Conservation (phyloP, 306 rosid species). For the Ziziphus jujuba region DNA sequence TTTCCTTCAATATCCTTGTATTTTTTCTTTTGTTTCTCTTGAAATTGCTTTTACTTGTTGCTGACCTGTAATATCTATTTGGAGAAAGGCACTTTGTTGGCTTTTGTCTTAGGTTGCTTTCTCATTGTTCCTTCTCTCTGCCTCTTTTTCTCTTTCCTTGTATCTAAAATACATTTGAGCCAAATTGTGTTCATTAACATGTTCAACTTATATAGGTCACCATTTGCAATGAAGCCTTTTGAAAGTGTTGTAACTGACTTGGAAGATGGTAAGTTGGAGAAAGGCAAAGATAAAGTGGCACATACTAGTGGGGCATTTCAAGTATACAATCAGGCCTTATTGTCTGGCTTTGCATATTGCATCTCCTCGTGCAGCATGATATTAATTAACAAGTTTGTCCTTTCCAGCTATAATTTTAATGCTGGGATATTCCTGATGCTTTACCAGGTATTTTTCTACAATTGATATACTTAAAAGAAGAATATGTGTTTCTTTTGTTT, state of each 20-base stretch:
- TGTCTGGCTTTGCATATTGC: conserved; percentile 92
- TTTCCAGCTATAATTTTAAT: conserved; percentile 83
- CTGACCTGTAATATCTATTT: neutral
- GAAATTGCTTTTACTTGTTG: neutral
- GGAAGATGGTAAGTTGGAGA: conserved; percentile 69
- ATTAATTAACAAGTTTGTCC: conserved; percentile 82
- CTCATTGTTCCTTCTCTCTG: conserved; percentile 2
- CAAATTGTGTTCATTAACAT: neutral
- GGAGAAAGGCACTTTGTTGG: neutral
- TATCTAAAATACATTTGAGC: neutral
- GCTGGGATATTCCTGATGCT: conserved; percentile 94
- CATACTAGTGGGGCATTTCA: conserved; percentile 45
- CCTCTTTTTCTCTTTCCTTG: neutral
- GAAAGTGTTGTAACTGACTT: conserved; percentile 48
- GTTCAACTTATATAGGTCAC: conserved; percentile 24
- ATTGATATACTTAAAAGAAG: neutral
- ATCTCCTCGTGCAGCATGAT: conserved; percentile 94
- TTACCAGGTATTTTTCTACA: conserved; percentile 67
- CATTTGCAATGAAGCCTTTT: conserved; percentile 60
- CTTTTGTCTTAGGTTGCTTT: neutral
- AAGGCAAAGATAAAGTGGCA: conserved; percentile 44
- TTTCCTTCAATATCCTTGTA: neutral
- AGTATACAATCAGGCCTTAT: conserved; percentile 73
- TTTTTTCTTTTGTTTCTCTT: too few relatives aligned
- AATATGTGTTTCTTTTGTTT: neutral